A percentile compares a stretch with the other conserved stretches of the same genome.
phyloP scores from a whole-genome alignment of 2,329 filamentous ascomycete genomes.

The Sarocladium brachiariae region DNA sequence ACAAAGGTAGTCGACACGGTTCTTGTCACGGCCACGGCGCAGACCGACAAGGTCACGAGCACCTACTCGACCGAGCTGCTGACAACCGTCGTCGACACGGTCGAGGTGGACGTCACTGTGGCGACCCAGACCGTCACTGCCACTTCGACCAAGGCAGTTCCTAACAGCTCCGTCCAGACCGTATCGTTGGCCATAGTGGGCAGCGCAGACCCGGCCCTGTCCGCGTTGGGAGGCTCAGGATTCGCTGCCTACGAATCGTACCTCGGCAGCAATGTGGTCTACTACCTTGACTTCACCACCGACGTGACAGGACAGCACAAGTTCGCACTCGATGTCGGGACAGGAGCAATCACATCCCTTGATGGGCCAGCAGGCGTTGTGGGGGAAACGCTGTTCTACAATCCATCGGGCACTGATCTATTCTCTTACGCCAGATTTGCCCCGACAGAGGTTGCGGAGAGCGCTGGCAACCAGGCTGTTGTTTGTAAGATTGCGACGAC shows the following conservation, averaged over 20 bases:
- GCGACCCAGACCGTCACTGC: slow-evolving; percentile 11
- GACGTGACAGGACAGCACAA: neutral
- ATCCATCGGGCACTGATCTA: neutral
- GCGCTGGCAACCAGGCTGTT: neutral
- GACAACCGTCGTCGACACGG: slow-evolving; percentile 8
- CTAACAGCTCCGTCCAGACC: neutral
- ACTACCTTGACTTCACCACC: neutral
- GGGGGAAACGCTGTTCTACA: neutral
- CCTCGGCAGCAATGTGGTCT: neutral
- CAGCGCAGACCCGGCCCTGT: neutral
- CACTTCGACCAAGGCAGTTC: neutral
- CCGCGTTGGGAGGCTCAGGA: neutral
- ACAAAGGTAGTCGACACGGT: too few species aligned
- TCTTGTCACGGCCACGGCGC: too few species aligned
- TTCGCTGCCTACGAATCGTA: neutral
- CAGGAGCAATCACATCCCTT: too few species aligned
- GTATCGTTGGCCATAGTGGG: too few species aligned
- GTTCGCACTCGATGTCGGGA: neutral
- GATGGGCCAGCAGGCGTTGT: neutral
- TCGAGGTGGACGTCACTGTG: slow-evolving; percentile 5
- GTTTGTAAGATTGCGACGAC: neutral
- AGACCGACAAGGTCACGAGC: slow-evolving; percentile 8
- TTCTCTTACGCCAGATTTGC: too few species aligned
- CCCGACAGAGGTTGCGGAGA: neutral
- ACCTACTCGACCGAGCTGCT: slow-evolving; percentile 5